Evolutionary conservation across 2,329 filamentous ascomycete species (phyloP).

Genomic region (Didymella glomerata): DNA sequence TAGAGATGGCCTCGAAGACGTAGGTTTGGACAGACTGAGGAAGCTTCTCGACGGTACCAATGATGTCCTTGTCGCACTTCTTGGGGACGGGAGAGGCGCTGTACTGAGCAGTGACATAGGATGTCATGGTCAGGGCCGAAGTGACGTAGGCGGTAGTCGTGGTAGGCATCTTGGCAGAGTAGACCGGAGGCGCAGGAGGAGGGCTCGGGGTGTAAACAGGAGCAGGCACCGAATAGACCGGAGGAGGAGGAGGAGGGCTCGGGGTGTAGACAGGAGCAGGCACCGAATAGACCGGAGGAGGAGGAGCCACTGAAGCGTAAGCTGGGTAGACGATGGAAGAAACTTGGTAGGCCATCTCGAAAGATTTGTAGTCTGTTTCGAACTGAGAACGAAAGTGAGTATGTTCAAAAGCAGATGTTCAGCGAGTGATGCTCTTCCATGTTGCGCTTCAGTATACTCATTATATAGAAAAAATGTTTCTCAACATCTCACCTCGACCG

Average conservation of each 20-base stretch:
- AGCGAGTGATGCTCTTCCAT: constrained; percentile 15
- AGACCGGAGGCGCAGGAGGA: background rate
- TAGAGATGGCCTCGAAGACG: constrained; percentile 23
- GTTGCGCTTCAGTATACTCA: constrained; percentile 4
- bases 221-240: constrained; percentile 1
- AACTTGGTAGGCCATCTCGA: constrained; percentile 22
- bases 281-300: constrained; percentile 5
- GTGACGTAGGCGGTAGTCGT: constrained; percentile 21
- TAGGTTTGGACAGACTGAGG: constrained; percentile 19
- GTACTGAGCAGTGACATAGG: constrained; percentile 20
- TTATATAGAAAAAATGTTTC: constrained; percentile 21
- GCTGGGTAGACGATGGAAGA: constrained; percentile 17
- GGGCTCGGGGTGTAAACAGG: background rate
- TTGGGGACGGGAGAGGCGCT: constrained; percentile 8
- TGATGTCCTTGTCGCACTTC: constrained; percentile 18
- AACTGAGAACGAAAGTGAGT: constrained; percentile 19
- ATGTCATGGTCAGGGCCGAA: constrained; percentile 16
- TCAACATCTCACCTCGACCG: constrained; percentile 9
- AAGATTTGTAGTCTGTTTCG: constrained; percentile 12
- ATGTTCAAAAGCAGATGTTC: constrained; percentile 15
- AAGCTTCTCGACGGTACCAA: constrained; percentile 16
- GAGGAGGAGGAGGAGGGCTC: background rate
- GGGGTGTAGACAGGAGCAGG: background rate
- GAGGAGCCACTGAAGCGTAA: constrained; percentile 14
- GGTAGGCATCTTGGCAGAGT: constrained; percentile 8